Conservation (phyloP, 768 basidiomycete genomes). For the Lactarius psammicola region DNA sequence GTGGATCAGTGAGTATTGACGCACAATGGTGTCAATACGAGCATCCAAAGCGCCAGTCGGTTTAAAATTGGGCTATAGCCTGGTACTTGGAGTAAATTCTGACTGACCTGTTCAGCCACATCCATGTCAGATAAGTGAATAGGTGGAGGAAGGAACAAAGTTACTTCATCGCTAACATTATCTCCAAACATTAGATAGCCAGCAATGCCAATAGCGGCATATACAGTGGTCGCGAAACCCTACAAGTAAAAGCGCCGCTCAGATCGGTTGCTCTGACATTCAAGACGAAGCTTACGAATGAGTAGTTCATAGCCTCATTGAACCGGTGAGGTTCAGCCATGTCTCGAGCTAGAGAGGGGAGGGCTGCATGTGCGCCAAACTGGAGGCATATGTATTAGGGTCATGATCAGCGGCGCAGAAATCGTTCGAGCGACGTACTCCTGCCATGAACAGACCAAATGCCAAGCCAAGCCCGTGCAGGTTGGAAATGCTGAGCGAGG, state of each 20-base stretch:
- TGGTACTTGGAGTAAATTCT: slow-evolving; percentile 68
- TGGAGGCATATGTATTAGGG: slow-evolving; percentile 33
- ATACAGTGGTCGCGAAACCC: slow-evolving; percentile 30
- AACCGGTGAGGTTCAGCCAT: slow-evolving; percentile 84
- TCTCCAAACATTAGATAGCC: slow-evolving; percentile 94
- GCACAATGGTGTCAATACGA: slow-evolving; percentile 75
- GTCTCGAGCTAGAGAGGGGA: slow-evolving; percentile 86
- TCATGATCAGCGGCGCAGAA: not conserved
- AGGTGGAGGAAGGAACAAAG: slow-evolving; percentile 27
- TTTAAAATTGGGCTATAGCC: slow-evolving; percentile 75
- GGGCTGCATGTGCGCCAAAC: slow-evolving; percentile 91
- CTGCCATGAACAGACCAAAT: slow-evolving; percentile 90
- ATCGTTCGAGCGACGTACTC: slow-evolving; percentile 47
- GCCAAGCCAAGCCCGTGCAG: slow-evolving; percentile 66
- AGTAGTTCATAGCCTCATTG: slow-evolving; percentile 77
- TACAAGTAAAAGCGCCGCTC: not conserved
- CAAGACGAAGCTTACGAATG: slow-evolving; percentile 57
- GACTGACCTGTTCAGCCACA: slow-evolving; percentile 61
- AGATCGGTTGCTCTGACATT: slow-evolving; percentile 20
- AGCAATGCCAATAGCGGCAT: slow-evolving; percentile 62
- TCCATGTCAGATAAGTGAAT: slow-evolving; percentile 7
- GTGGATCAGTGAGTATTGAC: slow-evolving; percentile 32
- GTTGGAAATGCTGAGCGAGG: slow-evolving; percentile 53
- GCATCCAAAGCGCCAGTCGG: slow-evolving; percentile 75
- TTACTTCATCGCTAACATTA: slow-evolving; percentile 75